Base-by-base conservation (phyloP, 2,329 filamentous ascomycete species). In the Penicillium sp. region DNA sequence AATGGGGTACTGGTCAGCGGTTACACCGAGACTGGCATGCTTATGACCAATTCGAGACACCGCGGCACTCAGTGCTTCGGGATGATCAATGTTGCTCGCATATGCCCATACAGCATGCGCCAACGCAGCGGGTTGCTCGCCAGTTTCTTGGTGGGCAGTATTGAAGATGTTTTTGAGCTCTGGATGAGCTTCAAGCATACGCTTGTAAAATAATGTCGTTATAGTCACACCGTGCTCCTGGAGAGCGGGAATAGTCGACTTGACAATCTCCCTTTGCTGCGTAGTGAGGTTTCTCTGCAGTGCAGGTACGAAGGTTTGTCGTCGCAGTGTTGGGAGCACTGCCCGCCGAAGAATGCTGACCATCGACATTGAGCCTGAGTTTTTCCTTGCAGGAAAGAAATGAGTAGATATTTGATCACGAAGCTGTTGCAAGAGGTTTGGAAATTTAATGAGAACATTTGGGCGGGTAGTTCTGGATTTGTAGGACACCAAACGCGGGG, bases 41-140 rank as follows among this genome's bases (percentile, higher is more conserved):
- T 91, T 92, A 72, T 91, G 86, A 72, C 87, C 88, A 63, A 93
- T 92, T 69, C 87, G 86, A 74, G 91, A 88, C 6, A 86, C 74
- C 0, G 82, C 79, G 0, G 84, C 80, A 8, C 73, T 74, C 5
- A 92, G 81, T 33, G 80, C 83, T 50, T 82, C 84, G 0, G 91
- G 83, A 71, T 91, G 83, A 72, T 88, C 85, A 73, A 91, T 89
- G 78, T 91, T 88, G 64, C 84, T 79, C 56, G 90, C 89, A 71
- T 91, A 92, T 63, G 85, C 86, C 67, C 89, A 86, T 53, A 92
- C 87, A 0, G 90, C 81, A 50, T 80, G 82, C 19, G 90, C 89
- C 6, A 93, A 85, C 4, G 90, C 89, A n/a, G 81, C 79, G 3
- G 88, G 83, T 74, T 93, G 90, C 59, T 85, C 85, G 45, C 88